Evolutionary conservation across 2,329 filamentous ascomycete species (phyloP).

Genomic region (Endothia cerciana): DNA sequence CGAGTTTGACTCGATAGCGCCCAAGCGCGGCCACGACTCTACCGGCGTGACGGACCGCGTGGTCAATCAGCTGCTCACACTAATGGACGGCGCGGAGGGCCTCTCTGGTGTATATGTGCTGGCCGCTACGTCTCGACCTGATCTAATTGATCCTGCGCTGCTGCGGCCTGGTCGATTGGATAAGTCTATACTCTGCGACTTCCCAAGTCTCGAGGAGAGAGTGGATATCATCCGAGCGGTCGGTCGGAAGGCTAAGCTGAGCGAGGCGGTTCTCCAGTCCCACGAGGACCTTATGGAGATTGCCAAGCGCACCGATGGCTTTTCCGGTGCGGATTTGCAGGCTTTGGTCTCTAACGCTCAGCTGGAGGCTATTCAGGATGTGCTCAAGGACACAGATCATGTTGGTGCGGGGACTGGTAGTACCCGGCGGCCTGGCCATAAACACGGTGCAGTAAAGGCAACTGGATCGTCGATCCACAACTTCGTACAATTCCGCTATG

Average conservation of each 20-base stretch:
- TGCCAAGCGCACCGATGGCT: slow-evolving; percentile 80
- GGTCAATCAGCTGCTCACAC: slow-evolving; percentile 95
- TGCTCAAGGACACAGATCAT: slow-evolving; percentile 66
- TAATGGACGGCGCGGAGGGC: slow-evolving; percentile 98
- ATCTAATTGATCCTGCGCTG: slow-evolving; percentile 92
- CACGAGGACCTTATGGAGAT: slow-evolving; percentile 69
- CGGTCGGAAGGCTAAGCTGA: slow-evolving; percentile 78
- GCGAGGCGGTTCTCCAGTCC: slow-evolving; percentile 63
- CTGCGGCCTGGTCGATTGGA: slow-evolving; percentile 90
- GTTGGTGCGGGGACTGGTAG: slow-evolving; percentile 39
- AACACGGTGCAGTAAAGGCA: slow-evolving; percentile 16
- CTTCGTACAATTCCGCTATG: slow-evolving; percentile 86
- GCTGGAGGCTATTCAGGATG: slow-evolving; percentile 93
- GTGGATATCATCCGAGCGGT: slow-evolving; percentile 87
- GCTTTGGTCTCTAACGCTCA: slow-evolving; percentile 96
- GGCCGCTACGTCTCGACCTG: slow-evolving; percentile 89
- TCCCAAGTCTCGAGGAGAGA: slow-evolving; percentile 79
- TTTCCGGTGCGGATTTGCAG: slow-evolving; percentile 92
- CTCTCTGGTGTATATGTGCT: slow-evolving; percentile 94
- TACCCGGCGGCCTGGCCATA: slow-evolving; percentile 38
- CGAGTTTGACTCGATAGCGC: slow-evolving; percentile 97
- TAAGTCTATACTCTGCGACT: slow-evolving; percentile 89
- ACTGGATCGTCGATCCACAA: slow-evolving; percentile 45
- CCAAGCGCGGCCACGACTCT: slow-evolving; percentile 94
- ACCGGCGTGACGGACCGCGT: slow-evolving; percentile 98